Evolutionary conservation across 148 eudicot genomes (phyloP).

Genomic region (Cornus controversa): DNA sequence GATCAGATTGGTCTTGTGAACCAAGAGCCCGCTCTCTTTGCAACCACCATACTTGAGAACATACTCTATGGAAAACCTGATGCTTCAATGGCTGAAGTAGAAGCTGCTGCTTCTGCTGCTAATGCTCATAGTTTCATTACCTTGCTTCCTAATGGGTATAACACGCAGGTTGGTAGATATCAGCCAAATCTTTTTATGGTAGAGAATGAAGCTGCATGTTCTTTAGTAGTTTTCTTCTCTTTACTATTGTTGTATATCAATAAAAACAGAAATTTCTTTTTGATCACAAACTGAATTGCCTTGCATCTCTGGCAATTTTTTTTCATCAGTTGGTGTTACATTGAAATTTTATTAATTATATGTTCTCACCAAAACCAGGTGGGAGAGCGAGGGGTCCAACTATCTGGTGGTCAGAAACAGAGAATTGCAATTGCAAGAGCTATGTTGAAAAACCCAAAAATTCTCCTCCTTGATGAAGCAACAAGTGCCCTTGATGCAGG

Average conservation of each 20-base stretch:
- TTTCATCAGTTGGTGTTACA: neutral
- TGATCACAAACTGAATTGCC: neutral
- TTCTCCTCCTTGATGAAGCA: constrained; percentile 96
- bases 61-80: constrained; percentile 89
- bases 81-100: constrained; percentile 89
- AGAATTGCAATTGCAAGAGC: constrained; percentile 99
- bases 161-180: constrained; percentile 85
- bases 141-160: constrained; percentile 93
- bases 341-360: neutral
- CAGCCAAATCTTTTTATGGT: neutral
- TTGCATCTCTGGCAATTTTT: neutral
- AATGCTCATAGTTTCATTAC: constrained; percentile 95
- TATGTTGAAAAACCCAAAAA: constrained; percentile 93
- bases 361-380: constrained; percentile 38
- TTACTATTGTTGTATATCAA: too few relatives aligned
- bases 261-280: too few relatives aligned
- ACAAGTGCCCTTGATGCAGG: constrained; percentile 97
- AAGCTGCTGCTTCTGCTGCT: constrained; percentile 91
- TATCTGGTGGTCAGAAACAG: constrained; percentile 97
- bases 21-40: constrained; percentile 98
- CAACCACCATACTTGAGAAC: constrained; percentile 94
- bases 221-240: neutral
- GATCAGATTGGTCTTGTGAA: constrained; percentile 95
- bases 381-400: constrained; percentile 97
- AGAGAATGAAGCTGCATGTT: too few relatives aligned